These are phyloP conservation scores for Sporisorium graminicola DNA, from an alignment of 1,284 basidiomycete genomes.

Conservation along the genomic window DNA sequence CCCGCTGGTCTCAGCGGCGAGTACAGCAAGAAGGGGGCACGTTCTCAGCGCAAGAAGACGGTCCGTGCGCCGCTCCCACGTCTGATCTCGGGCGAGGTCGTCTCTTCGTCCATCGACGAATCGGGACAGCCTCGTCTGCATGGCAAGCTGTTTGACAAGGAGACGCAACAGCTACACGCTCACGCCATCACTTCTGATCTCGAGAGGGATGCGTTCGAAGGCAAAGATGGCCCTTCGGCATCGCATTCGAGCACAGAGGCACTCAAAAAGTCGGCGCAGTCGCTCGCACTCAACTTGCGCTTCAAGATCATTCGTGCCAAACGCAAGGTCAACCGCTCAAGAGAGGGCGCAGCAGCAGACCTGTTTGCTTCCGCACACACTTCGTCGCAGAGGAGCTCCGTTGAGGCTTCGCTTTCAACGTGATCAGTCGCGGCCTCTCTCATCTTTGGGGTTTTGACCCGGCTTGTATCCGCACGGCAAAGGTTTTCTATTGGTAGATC, in stretches of 20 bases:
- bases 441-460: neutral
- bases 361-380: slow-evolving; percentile 2
- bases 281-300: slow-evolving; percentile 40
- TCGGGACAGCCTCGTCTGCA: neutral
- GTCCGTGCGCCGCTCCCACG: slow-evolving; percentile 21
- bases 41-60: slow-evolving; percentile 27
- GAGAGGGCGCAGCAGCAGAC: slow-evolving; percentile 7
- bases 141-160: neutral
- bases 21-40: slow-evolving; percentile 3
- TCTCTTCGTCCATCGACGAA: slow-evolving; percentile 16
- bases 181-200: neutral
- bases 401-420: slow-evolving; percentile 4
- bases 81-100: slow-evolving; percentile 33
- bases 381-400: slow-evolving; percentile 17
- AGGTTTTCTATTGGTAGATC: neutral
- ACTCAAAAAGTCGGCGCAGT: slow-evolving; percentile 34
- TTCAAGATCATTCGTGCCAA: slow-evolving; percentile 47
- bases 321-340: slow-evolving; percentile 18
- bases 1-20: slow-evolving; percentile 24
- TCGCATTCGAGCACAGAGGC: slow-evolving; percentile 10
- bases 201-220: neutral
- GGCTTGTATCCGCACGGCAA: neutral
- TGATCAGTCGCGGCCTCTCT: neutral
- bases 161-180: neutral
- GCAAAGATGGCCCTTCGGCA: neutral